phyloP scores from a whole-genome alignment of 345 rosid genomes.

The Linum tenue region DNA sequence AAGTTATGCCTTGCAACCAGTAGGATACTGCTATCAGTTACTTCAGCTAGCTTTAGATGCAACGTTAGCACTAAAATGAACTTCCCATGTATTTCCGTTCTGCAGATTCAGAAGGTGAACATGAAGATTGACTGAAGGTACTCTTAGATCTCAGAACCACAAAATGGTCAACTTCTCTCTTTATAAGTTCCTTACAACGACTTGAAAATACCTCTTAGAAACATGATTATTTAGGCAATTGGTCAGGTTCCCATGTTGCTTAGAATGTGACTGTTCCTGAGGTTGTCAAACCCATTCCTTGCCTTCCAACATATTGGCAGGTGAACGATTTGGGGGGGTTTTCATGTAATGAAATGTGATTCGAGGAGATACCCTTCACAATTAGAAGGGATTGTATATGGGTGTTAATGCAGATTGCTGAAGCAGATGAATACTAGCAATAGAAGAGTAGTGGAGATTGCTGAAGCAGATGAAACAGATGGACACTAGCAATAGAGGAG shows the following conservation, averaged over 20 bases:
- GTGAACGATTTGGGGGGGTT: too few species aligned
- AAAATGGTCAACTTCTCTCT: too few species aligned
- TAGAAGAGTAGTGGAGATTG: not conserved
- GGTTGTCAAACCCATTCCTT: too few species aligned
- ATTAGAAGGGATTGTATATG: not conserved
- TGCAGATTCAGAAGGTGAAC: conserved; percentile 44
- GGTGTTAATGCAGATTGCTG: not conserved
- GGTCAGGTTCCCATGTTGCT: too few species aligned
- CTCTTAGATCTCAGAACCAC: not conserved
- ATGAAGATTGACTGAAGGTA: conserved; percentile 34
- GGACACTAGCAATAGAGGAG: too few species aligned
- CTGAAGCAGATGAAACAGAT: too few species aligned
- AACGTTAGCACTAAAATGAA: not conserved
- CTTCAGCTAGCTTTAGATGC: not conserved
- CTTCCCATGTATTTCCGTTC: not conserved
- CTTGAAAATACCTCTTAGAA: too few species aligned
- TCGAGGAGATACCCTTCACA: not conserved
- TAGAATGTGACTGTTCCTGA: too few species aligned
- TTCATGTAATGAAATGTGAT: not conserved
- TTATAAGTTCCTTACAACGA: too few species aligned
- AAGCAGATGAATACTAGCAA: not conserved
- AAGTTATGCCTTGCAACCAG: not conserved
- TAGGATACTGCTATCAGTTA: too few species aligned
- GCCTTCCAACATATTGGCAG: too few species aligned
- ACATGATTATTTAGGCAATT: too few species aligned